phyloP scores from a whole-genome alignment of 345 rosid species.

The Murraya paniculata region DNA sequence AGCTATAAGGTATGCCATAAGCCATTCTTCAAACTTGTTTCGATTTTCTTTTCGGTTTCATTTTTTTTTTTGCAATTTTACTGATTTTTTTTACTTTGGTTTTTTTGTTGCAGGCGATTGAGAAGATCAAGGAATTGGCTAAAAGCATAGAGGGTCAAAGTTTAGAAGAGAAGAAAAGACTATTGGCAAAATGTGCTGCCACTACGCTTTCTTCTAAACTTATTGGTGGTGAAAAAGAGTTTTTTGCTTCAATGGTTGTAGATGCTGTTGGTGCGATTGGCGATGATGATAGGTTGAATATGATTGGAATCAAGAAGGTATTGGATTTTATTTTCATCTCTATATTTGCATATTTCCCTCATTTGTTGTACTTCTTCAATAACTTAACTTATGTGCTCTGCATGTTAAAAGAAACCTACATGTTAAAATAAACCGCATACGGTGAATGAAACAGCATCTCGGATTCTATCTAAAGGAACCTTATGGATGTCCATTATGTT shows the following conservation, averaged over 20 bases:
- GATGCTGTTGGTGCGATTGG: conserved; percentile 93
- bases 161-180: conserved; percentile 82
- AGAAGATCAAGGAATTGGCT: conserved; percentile 78
- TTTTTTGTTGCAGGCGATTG: conserved; percentile 58
- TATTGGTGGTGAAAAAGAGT: conserved; percentile 96
- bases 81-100: neutral
- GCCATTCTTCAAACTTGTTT: neutral
- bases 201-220: conserved; percentile 97
- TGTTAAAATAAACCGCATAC: neutral
- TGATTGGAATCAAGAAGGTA: conserved; percentile 98
- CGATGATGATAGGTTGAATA: conserved; percentile 70
- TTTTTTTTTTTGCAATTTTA: neutral
- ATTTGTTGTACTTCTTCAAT: neutral
- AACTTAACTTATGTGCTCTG: neutral
- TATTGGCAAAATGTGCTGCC: conserved; percentile 88
- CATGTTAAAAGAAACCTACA: neutral
- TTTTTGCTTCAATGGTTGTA: conserved; percentile 90
- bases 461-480: neutral
- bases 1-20: conserved; percentile 52
- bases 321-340: neutral
- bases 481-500: neutral
- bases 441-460: neutral
- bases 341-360: neutral
- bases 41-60: neutral
- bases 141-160: conserved; percentile 90